Base-by-base conservation (phyloP, 441 rosid genomes). In the Pelargonium cotyledonis region DNA sequence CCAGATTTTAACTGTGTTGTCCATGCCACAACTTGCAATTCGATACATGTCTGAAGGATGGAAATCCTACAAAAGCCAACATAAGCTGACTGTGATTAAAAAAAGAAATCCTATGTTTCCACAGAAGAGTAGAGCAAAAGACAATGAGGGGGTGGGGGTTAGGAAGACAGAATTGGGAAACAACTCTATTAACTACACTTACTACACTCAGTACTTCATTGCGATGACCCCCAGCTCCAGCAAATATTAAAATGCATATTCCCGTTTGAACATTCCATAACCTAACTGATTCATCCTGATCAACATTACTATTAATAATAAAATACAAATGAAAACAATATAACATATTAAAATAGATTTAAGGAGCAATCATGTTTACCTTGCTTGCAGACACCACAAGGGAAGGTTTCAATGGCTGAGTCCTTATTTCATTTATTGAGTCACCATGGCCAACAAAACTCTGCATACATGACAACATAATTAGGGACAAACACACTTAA, bases 171-270 rank as follows among this genome's bases (percentile, higher is more conserved):
- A 49, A 49, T 49, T 12, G 57, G 18, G 18, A 6, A 49, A 14
- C 23, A 53, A 16, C 60, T 53, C 18, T 15, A 21, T 16, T n/a
- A n/a, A 16, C 63, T 18, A 23, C 68, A 76, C 88, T 80, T 71
- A 91, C 99, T 88, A 95, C 99, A 72, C 99, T 91, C 76, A 95
- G 70, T 74, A 95, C 97, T 86, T 91, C 97, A 67, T 95, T 88
- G 77, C 97, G 95, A 66, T 95, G 97, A 64, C 97, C 99, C 72
- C 96, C 96, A 21, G 92, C 91, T 78, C 99, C 99, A 82, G 99
- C 86, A 85, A 94, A 91, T 81, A 91, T 83, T 85, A 94, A 79
- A 76, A 94, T 84, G 80, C 99, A 94, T 72, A 94, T 88, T 74
- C 99, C 99, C 65, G 97, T 89, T 68, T 94, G 92, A 80, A 89